Conservation (phyloP, 2,329 filamentous ascomycete genomes). For the Aureobasidium pullulans region DNA sequence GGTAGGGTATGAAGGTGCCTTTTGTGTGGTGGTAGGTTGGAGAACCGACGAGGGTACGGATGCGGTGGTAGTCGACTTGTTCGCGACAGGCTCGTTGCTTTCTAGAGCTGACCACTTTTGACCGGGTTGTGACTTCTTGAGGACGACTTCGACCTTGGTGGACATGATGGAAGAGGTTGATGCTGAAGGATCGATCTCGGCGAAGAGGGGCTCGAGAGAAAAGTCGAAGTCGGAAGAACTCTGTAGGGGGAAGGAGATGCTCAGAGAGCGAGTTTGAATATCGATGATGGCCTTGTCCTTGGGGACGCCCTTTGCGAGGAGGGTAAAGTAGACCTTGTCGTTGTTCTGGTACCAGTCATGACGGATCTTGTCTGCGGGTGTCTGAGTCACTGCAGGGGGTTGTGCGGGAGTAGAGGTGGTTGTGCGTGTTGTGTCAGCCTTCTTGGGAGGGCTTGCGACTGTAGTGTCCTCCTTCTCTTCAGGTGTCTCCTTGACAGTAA, state of each 20-base stretch:
- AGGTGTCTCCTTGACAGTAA: conserved; percentile 48
- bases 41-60: neutral
- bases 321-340: conserved; percentile 53
- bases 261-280: conserved; percentile 41
- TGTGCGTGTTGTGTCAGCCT: neutral
- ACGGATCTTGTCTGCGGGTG: conserved; percentile 52
- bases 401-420: conserved; percentile 10
- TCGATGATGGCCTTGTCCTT: conserved; percentile 50
- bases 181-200: conserved; percentile 52
- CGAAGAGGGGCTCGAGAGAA: conserved; percentile 60
- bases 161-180: conserved; percentile 61
- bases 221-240: conserved; percentile 52
- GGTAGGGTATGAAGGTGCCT: conserved; percentile 66
- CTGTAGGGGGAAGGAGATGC: conserved; percentile 49
- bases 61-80: neutral
- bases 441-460: neutral
- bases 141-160: conserved; percentile 70
- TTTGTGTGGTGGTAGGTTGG: conserved; percentile 15
- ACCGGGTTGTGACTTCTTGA: conserved; percentile 59
- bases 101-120: conserved; percentile 62
- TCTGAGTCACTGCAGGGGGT: conserved; percentile 25
- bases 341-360: conserved; percentile 63
- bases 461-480: conserved; percentile 25
- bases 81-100: conserved; percentile 26
- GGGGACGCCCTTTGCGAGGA: conserved; percentile 58